Evolutionary conservation across 768 basidiomycete genomes (phyloP).

Genomic region (Omphalotus guepiniiformis): DNA sequence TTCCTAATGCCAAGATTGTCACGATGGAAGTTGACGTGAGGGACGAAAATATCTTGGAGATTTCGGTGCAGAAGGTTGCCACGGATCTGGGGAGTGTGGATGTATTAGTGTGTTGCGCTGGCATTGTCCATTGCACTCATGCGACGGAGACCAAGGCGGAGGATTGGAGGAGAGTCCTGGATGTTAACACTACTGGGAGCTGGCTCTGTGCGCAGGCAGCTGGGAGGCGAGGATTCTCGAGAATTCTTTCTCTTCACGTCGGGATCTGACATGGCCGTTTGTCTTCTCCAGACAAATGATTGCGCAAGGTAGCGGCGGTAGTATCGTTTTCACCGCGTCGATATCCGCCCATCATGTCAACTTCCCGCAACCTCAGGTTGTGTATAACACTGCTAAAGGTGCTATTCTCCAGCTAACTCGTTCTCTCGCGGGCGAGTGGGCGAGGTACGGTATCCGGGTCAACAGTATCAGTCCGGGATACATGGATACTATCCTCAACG

Average conservation of each 20-base stretch:
- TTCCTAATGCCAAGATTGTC: constrained; percentile 30
- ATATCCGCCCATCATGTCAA: constrained; percentile 38
- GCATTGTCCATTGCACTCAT: constrained; percentile 31
- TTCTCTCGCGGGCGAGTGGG: constrained; percentile 68
- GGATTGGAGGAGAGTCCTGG: constrained; percentile 34
- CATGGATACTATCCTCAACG: constrained; percentile 53
- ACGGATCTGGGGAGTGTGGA: constrained; percentile 28
- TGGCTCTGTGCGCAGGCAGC: constrained; percentile 41
- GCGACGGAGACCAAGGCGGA: constrained; percentile 26
- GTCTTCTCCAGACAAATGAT: constrained; percentile 33
- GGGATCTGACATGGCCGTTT: neutral
- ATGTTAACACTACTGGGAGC: constrained; percentile 41
- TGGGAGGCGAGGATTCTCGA: constrained; percentile 24
- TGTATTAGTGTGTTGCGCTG: constrained; percentile 39
- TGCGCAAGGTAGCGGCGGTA: constrained; percentile 34
- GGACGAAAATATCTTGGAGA: constrained; percentile 22
- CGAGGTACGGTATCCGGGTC: constrained; percentile 59
- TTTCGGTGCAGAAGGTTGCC: constrained; percentile 19
- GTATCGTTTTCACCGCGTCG: constrained; percentile 39
- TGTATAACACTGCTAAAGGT: constrained; percentile 71
- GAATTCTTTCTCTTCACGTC: neutral
- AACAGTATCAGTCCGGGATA: constrained; percentile 72
- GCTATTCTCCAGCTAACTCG: constrained; percentile 80
- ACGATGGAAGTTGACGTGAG: constrained; percentile 33
- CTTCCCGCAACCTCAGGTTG: constrained; percentile 45